Base-by-base conservation (phyloP, 179 eudicot genomes). In the Spinacia oleracea region DNA sequence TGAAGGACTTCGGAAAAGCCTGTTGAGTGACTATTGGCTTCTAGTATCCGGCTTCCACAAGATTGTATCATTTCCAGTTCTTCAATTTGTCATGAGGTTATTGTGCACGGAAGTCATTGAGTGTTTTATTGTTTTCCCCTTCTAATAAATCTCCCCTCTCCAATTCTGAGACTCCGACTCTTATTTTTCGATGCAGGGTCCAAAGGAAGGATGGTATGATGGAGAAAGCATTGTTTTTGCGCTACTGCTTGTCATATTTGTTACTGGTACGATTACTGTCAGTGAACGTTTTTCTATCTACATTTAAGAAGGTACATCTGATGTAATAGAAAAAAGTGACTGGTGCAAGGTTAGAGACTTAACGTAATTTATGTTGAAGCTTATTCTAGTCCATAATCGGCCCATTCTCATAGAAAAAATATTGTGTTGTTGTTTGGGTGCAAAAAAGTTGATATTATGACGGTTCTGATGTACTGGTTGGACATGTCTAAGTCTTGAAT, bases 141-240 rank as follows among this genome's bases (percentile, higher is more conserved):
- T 15, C 11, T 23, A 5, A 2, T 6, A 1, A 16, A 50, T 58
- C 16, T 27, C 20, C n/a, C n/a, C 66, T 59, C 34, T 48, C 6
- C 46, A 38, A 12, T 21, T 18, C 58, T 78, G 23, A 25, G 45
- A 32, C 31, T 72, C 9, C 78, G 48, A 71, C 21, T 65, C 18
- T 56, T 11, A n/a, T 43, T 35, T 65, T 18, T 79, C 53, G 50
- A 63, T 53, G 68, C 79, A 92, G 98, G 97, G 98, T 74, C 73
- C 87, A 9, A 16, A 82, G 82, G 90, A 93, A 81, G 97, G 98
- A 78, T 94, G 98, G 98, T 89, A 90, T 78, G 98, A 94, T 80
- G 97, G 98, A 23, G 97, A 94, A 83, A 93, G 98, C 86, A 94
- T 94, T 68, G 81, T 89, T 25, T 89, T 94, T 78, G 98, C 98